Base-by-base conservation (phyloP, 768 basidiomycete genomes). In the Mycena pura region DNA sequence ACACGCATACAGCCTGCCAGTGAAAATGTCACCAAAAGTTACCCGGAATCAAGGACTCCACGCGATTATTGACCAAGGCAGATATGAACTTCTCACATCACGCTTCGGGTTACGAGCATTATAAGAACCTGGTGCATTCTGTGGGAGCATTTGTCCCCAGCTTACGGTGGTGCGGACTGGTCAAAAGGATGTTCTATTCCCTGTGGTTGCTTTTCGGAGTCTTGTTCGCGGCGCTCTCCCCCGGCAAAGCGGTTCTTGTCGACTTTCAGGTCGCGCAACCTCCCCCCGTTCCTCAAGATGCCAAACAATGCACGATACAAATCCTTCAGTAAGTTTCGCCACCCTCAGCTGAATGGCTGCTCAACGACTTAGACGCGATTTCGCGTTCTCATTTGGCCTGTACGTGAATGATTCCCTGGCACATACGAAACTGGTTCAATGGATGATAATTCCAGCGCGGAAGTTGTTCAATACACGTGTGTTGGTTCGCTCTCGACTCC, bases 261-360 rank as follows among this genome's bases (percentile, higher is more conserved):
- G 77, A 77, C 70, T 92, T 92, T 69, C 90, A 91, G 70, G 89
- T 92, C 53, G 79, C 86, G 10, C 86, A 92, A 63, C 90, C 91
- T 5, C 88, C 88, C 13, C 82, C 86, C 3, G 77, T 92, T n/a
- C 89, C 91, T 11, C 71, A 74, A 44, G 74, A 83, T 67, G 81
- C 79, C 15, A 82, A 85, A 65, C 79, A 85, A 67, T 92, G 91
- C 68, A 90, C 88, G 1, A 74, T 85, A 17, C 76, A 84, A 73
- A 79, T 92, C 50, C 73, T 92, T 15, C 78, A 87, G 88, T 90
- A 62, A 68, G 82, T 74, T 21, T 31, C 17, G 15, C 48, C 55
- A 31, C 15, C 49, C 45, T 24, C 34, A 36, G 21, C n/a, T 28
- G 22, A 31, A 28, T 47, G 22, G 46, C 38, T 5, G 32, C 52